A percentile compares a stretch with the other conserved stretches of the same genome.
phyloP scores from a whole-genome alignment of 352 stramenopile genomes.

The Saprolegnia parasitica region DNA sequence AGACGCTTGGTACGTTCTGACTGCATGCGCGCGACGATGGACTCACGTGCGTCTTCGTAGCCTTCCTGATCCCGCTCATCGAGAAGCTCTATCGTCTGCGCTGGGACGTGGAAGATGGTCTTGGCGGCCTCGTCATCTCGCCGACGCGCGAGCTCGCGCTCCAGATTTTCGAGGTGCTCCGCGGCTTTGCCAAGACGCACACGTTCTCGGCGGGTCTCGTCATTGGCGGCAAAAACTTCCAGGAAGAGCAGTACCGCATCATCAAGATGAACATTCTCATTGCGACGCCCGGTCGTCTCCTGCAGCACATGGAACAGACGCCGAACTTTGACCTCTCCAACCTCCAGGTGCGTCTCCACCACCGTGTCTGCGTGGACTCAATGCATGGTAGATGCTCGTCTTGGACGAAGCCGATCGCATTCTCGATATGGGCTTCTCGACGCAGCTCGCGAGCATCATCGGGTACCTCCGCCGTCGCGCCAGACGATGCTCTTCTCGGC shows the following conservation, averaged over 20 bases:
- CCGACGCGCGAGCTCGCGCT: constrained; percentile 98
- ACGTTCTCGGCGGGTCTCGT: constrained; percentile 95
- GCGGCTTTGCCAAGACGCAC: constrained; percentile 93
- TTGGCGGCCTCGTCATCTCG: constrained; percentile 95
- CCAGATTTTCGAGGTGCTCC: constrained; percentile 99
- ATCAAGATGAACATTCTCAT: constrained; percentile 96
- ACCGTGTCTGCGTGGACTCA: background rate
- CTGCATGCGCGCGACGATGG: background rate
- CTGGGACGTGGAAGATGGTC: constrained; percentile 89
- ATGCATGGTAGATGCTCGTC: constrained; percentile 74
- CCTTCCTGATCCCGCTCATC: constrained; percentile 85
- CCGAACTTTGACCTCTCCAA: constrained; percentile 93
- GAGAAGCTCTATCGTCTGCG: constrained; percentile 86
- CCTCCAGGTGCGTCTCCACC: constrained; percentile 67
- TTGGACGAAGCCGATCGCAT: constrained; percentile 99
- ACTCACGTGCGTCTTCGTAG: constrained; percentile 39
- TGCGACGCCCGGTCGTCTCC: constrained; percentile 92
- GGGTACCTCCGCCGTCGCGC: constrained; percentile 88
- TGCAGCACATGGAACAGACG: constrained; percentile 99
- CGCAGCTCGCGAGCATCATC: constrained; percentile 97
- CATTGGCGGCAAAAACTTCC: constrained; percentile 95
- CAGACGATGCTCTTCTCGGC: constrained; percentile 97
- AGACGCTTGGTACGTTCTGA: constrained; percentile 67
- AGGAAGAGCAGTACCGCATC: constrained; percentile 93
- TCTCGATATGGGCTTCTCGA: constrained; percentile 98